Evolutionary conservation across 192 early-diverging fungal species (phyloP), one percentile per base, ranked within the genome.

Genomic region (Coemansia interrupta): DNA sequence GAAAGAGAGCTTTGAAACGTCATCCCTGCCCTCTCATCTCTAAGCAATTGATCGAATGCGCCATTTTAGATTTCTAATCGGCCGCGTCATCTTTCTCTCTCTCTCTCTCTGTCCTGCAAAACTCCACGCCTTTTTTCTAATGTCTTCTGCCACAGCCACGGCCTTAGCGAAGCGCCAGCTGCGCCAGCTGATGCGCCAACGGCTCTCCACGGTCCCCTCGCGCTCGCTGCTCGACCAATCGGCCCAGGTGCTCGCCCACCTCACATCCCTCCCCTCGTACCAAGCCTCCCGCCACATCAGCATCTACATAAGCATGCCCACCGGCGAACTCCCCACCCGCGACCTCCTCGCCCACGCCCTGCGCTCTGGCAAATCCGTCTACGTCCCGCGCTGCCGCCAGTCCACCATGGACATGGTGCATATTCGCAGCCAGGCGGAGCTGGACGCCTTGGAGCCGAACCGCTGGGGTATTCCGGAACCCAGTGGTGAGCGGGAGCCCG

Each of bases 391-490:
- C 2, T 72, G 69, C 46, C 19, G 38, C 14, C 3, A 14, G 11
- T 4, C 20, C 0, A 28, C 7, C 8, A 78, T 78, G 75, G 62
- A 69, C 22, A 78, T 78, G 75, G 50, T 72, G 22, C 50, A 28
- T 9, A 18, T 78, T 4, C 10, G 38, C 0, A 56, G 54, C 2
- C 36, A 0, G 13, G 40, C 39, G 0, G 63, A 58, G 4, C 41
- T 78, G 19, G 51, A 36, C 4, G 7, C 18, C 0, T 30, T 72
- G 22, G 15, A 22, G 0, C 13, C 8, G 23, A 71, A 71, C 45
- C 47, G 26, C 20, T 78, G 75, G 75, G 75, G 75, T 28, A 78
- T 78, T 51, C 60, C 53, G 17, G 75, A 72, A 19, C 75, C 75
- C 1, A 11, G 26, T 3, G 2, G 5, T 36, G 47, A 58, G 0